Conservation (phyloP, 345 rosid species). For the Eucalyptus pauciflora region DNA sequence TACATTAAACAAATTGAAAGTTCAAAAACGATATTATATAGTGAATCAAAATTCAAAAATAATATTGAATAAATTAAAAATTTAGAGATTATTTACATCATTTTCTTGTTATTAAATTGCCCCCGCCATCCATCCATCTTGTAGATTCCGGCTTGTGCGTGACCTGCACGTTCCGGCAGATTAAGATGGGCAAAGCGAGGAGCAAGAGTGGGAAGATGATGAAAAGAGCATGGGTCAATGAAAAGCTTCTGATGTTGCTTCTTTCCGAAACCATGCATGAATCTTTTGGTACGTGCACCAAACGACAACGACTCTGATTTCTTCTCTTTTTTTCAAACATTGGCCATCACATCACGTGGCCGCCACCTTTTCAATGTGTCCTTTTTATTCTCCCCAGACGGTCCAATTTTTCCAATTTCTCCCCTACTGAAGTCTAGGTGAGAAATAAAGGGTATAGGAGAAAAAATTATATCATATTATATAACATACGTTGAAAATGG, state of each 20-base stretch:
- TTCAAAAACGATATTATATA: accelerated
- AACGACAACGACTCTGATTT: background rate
- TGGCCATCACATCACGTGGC: background rate
- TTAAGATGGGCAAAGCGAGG: background rate
- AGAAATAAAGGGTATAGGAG: background rate
- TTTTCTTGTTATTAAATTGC: background rate
- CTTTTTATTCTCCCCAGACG: background rate
- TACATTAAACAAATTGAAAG: background rate
- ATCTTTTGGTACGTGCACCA: background rate
- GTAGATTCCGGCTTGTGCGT: background rate
- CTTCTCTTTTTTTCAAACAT: background rate
- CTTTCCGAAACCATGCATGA: background rate
- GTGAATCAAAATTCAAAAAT: background rate
- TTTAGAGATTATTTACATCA: too few relatives aligned
- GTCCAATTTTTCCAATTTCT: background rate
- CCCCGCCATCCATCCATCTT: background rate
- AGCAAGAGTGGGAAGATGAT: background rate
- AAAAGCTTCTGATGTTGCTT: background rate
- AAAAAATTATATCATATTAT: background rate
- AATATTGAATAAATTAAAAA: background rate
- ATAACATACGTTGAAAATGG: too few relatives aligned
- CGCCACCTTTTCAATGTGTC: background rate
- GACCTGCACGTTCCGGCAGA: background rate
- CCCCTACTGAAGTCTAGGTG: background rate
- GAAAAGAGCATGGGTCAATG: background rate